These are phyloP conservation scores for Penicillium sp. DNA, from an alignment of 2,329 filamentous ascomycete genomes.

Conservation along the genomic window DNA sequence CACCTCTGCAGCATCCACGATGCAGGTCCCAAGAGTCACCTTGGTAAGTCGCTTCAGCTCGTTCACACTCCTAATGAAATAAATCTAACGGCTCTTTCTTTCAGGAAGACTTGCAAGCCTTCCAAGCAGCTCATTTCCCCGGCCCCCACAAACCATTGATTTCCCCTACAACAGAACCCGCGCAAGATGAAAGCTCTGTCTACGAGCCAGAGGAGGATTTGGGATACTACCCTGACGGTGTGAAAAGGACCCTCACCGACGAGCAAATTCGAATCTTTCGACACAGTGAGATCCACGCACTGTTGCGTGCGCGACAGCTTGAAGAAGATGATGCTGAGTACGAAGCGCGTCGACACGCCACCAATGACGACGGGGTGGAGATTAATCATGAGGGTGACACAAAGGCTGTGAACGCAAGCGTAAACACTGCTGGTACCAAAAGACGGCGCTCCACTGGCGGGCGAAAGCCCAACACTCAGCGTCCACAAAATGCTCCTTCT, in stretches of 20 bases:
- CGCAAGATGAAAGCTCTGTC: slow-evolving; percentile 14
- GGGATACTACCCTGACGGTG: slow-evolving; percentile 82
- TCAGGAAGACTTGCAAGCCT: slow-evolving; percentile 60
- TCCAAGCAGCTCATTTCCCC: slow-evolving; percentile 61
- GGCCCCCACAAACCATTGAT: slow-evolving; percentile 7
- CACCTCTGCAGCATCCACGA: slow-evolving; percentile 7
- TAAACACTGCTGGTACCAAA: neutral
- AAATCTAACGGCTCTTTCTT: neutral
- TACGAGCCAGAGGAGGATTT: slow-evolving; percentile 56
- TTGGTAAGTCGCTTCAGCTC: slow-evolving; percentile 24
- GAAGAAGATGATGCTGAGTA: slow-evolving; percentile 29
- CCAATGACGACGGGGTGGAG: neutral
- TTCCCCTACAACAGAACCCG: neutral
- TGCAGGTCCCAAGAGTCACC: slow-evolving; percentile 36
- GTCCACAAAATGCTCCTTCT: slow-evolving; percentile 19
- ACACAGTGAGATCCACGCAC: slow-evolving; percentile 76
- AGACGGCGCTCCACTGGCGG: neutral
- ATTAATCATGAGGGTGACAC: neutral
- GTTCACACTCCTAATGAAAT: no score
- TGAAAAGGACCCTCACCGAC: slow-evolving; percentile 85
- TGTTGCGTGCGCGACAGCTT: slow-evolving; percentile 55
- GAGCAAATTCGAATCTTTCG: slow-evolving; percentile 88
- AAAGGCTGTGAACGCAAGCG: neutral
- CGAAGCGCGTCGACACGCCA: slow-evolving; percentile 9
- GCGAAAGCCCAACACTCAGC: neutral